Percentiles rank a stretch among this genome's conserved stretches.
phyloP scores from a whole-genome alignment of 495 filamentous ascomycete genomes.

The Pseudevernia furfuracea region DNA sequence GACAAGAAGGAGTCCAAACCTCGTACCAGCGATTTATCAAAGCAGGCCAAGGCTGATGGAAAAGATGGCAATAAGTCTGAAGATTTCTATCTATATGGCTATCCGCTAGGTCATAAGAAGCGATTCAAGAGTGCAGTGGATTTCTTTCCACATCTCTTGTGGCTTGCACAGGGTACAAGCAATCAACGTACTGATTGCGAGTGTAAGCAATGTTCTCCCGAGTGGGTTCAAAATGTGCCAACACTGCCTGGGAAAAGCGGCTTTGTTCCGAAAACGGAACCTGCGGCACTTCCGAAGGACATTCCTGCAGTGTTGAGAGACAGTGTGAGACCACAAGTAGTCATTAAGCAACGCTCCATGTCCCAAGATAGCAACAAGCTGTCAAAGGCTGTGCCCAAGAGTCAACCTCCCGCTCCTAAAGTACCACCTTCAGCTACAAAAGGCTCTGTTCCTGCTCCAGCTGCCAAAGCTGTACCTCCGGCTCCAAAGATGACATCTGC shows the following conservation, averaged over 20 bases:
- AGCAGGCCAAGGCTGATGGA: slow-evolving; percentile 33
- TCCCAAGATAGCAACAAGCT: slow-evolving; percentile 21
- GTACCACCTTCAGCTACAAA: slow-evolving; percentile 3
- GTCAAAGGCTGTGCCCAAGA: slow-evolving; percentile 13
- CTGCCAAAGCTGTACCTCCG: slow-evolving; percentile 2
- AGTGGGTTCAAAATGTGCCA: slow-evolving; percentile 30
- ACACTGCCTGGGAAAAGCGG: slow-evolving; percentile 20
- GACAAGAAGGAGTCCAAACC: slow-evolving; percentile 28
- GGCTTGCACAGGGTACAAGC: slow-evolving; percentile 46
- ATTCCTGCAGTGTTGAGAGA: slow-evolving; percentile 2
- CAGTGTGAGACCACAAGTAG: slow-evolving; percentile 20
- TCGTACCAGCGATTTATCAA: slow-evolving; percentile 28
- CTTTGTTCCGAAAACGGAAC: slow-evolving; percentile 16
- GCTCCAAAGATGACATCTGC: slow-evolving; percentile 11
- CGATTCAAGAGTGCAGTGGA: slow-evolving; percentile 51
- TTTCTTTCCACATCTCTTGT: slow-evolving; percentile 55
- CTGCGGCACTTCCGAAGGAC: slow-evolving; percentile 24
- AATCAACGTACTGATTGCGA: slow-evolving; percentile 50
- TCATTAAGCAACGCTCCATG: slow-evolving; percentile 23
- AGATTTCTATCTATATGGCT: slow-evolving; percentile 57
- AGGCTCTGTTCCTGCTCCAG: slow-evolving; percentile 5
- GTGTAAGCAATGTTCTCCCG: slow-evolving; percentile 47
- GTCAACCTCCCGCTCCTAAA: slow-evolving; percentile 6
- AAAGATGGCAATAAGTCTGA: slow-evolving; percentile 38
- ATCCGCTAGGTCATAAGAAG: slow-evolving; percentile 51